Percentiles rank a stretch among this genome's conserved stretches.
phyloP scores from a whole-genome alignment of 257 asterid species.

The Nemophila menziesii region DNA sequence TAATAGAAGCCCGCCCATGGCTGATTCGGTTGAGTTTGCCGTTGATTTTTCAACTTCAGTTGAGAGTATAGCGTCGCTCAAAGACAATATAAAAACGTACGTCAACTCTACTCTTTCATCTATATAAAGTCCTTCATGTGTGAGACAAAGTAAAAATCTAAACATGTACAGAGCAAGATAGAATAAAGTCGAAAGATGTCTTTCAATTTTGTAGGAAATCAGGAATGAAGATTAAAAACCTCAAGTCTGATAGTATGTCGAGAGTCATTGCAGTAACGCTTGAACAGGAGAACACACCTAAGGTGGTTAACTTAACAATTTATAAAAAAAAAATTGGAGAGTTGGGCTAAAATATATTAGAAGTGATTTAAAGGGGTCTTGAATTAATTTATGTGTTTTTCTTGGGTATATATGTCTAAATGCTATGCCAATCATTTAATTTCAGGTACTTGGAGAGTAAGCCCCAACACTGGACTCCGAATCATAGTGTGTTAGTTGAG shows the following conservation, averaged over 20 bases:
- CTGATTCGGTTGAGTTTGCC: background rate
- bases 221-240: background rate
- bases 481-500: too few relatives aligned
- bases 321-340: background rate
- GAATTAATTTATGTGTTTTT: too few relatives aligned
- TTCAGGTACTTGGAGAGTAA: constrained; percentile 59
- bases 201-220: constrained; percentile 3
- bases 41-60: too few relatives aligned
- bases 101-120: background rate
- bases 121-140: too few relatives aligned
- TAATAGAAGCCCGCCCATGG: constrained; percentile 2
- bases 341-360: background rate
- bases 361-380: background rate
- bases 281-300: constrained; percentile 3
- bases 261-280: background rate
- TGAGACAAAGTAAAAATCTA: background rate
- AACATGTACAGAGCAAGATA: background rate
- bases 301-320: background rate
- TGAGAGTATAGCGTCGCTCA: too few relatives aligned
- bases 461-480: constrained; percentile 50
- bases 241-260: constrained; percentile 3
- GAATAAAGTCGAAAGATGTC: background rate
- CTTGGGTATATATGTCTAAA: too few relatives aligned
- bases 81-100: background rate
- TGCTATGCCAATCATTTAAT: too few relatives aligned